phyloP scores from a whole-genome alignment of 192 early-diverging fungal species.

The Coemansia asiatica region DNA sequence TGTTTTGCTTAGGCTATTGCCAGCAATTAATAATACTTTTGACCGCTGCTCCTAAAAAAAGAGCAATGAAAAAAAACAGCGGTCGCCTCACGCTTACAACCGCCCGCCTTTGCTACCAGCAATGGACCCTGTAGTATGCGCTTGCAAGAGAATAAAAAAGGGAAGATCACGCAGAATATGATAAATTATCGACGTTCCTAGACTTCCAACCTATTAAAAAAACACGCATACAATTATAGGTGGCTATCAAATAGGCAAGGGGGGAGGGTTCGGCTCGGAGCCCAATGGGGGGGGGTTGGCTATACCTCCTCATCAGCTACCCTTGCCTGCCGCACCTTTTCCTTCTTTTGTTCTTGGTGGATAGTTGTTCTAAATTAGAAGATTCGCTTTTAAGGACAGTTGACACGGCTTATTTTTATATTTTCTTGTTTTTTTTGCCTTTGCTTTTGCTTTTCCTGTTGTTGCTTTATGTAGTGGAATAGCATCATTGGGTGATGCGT shows the following conservation, averaged over 20 bases:
- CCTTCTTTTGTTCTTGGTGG: not conserved
- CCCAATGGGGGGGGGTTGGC: not conserved
- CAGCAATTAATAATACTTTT: conserved; percentile 2
- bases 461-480: not conserved
- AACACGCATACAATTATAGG: not conserved
- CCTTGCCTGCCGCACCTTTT: not conserved
- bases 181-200: not conserved
- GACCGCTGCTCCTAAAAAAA: not conserved
- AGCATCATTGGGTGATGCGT: not conserved
- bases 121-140: conserved; percentile 17
- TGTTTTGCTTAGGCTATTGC: not conserved
- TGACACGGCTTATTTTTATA: not conserved
- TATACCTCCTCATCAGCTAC: not conserved
- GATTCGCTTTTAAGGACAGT: not conserved
- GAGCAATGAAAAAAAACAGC: not conserved
- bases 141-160: not conserved
- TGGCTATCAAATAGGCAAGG: not conserved
- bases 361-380: not conserved
- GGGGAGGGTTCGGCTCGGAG: not conserved
- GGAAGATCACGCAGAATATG: conserved; percentile 3
- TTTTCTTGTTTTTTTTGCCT: not conserved
- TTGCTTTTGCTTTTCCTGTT: not conserved
- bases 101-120: conserved; percentile 6
- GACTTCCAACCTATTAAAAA: not conserved
- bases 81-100: not conserved